These are phyloP conservation scores for Pleurotus giganteus DNA, from an alignment of 768 basidiomycete genomes.

Conservation along the genomic window DNA sequence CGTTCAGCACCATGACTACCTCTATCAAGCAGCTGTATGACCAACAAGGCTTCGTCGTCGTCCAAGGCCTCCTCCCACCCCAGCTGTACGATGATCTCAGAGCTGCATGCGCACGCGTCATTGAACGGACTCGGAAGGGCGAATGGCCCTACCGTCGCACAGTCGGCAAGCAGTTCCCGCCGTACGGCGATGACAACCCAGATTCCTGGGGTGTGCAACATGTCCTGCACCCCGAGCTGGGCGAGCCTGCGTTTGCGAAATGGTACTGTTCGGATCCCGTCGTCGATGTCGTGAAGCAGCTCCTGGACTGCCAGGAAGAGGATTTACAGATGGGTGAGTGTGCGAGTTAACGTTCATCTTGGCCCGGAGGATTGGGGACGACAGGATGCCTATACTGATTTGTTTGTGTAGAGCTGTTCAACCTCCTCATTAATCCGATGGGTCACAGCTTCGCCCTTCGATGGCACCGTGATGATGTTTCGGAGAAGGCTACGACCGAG, in stretches of 20 bases:
- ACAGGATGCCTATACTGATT: too few relatives aligned
- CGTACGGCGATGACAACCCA: constrained; percentile 53
- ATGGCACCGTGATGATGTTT: constrained; percentile 81
- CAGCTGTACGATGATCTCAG: constrained; percentile 37
- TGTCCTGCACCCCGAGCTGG: constrained; percentile 74
- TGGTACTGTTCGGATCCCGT: constrained; percentile 67
- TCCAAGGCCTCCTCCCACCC: constrained; percentile 51
- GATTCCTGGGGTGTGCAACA: constrained; percentile 85
- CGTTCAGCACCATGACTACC: constrained; percentile 19
- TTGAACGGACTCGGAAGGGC: constrained; percentile 54
- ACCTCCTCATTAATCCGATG: constrained; percentile 69
- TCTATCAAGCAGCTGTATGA: constrained; percentile 52
- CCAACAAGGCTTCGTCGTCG: constrained; percentile 61
- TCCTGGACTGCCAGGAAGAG: constrained; percentile 56
- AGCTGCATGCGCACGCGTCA: constrained; percentile 49
- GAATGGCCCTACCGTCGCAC: constrained; percentile 65
- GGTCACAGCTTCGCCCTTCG: constrained; percentile 66
- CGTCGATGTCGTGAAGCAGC: constrained; percentile 35
- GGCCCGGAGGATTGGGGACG: too few relatives aligned
- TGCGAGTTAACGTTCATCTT: too few relatives aligned
- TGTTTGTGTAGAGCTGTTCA: constrained; percentile 59
- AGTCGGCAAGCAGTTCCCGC: constrained; percentile 80
- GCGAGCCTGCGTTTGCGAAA: constrained; percentile 53
- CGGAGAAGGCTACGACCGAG: constrained; percentile 50
- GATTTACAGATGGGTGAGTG: constrained; percentile 71